Evolutionary conservation across 1,284 basidiomycete species (phyloP).

Genomic region (Hemileia vastatrix): DNA sequence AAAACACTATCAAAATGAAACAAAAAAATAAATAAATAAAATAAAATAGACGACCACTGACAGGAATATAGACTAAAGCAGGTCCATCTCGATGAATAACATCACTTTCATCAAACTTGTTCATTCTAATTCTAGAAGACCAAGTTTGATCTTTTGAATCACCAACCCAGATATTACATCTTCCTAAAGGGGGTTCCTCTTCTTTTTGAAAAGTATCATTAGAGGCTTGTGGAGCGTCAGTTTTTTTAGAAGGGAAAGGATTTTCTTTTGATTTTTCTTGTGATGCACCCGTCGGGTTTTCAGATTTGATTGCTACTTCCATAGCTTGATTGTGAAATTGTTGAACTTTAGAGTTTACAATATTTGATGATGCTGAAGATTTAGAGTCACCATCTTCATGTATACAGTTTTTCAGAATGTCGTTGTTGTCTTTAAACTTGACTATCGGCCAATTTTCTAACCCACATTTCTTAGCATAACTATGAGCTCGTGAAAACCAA

Average conservation of each 20-base stretch:
- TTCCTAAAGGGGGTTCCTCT: constrained; percentile 26
- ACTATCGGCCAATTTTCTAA: constrained; percentile 46
- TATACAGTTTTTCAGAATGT: too few species aligned
- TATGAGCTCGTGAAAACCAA: constrained; percentile 48
- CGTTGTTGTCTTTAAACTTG: constrained; percentile 18
- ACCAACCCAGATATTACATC: constrained; percentile 49
- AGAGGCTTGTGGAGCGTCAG: constrained; percentile 5
- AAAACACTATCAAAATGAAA: too few species aligned
- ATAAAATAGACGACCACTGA: not conserved
- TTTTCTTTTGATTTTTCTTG: constrained; percentile 24
- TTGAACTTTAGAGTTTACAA: too few species aligned
- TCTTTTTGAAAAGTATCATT: not conserved
- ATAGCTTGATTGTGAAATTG: too few species aligned
- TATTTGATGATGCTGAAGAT: too few species aligned
- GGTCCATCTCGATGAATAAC: constrained; percentile 46
- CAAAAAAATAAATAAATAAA: too few species aligned
- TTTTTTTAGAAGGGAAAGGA: not conserved
- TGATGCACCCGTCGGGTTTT: constrained; percentile 20
- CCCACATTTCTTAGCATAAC: constrained; percentile 45
- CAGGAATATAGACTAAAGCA: constrained; percentile 47
- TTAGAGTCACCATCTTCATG: too few species aligned
- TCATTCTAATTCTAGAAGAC: constrained; percentile 44
- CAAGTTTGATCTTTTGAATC: constrained; percentile 34
- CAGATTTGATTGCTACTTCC: too few species aligned
- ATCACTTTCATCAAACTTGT: constrained; percentile 46